These are phyloP conservation scores for Huiozyma sinensis DNA, from an alignment of 805 yeast species.

Conservation along the genomic window DNA sequence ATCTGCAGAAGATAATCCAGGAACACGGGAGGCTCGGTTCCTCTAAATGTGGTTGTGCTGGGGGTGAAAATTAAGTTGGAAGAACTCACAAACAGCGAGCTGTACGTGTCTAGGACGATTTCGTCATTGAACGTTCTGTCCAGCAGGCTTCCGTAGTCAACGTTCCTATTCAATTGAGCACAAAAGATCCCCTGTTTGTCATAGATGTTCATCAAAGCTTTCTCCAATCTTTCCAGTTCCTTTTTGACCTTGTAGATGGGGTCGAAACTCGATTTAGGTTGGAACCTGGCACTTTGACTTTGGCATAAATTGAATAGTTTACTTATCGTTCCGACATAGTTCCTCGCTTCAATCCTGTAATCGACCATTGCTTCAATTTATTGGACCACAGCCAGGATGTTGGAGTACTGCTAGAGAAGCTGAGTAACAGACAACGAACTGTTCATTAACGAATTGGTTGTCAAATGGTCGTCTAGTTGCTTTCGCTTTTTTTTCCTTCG, in stretches of 20 bases:
- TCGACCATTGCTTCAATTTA: too few species aligned
- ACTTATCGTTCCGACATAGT: background rate
- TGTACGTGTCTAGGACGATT: background rate
- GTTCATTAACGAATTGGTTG: too few species aligned
- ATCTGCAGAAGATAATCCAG: constrained; percentile 4
- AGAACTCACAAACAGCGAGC: constrained; percentile 6
- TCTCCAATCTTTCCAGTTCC: background rate
- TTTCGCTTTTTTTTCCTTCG: too few species aligned
- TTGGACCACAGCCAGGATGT: too few species aligned
- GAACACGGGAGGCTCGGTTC: constrained; percentile 8
- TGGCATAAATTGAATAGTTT: constrained; percentile 1
- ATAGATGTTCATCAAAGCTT: background rate
- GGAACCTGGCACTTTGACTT: background rate
- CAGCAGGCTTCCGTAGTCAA: background rate
- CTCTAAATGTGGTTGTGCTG: constrained; percentile 9
- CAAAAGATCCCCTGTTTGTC: background rate
- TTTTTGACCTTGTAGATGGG: constrained; percentile 1
- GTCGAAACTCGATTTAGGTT: constrained; percentile 4
- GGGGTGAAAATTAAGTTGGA: constrained; percentile 8
- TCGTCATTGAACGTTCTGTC: background rate
- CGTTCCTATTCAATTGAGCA: background rate
- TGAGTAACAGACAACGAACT: too few species aligned
- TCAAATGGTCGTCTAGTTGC: too few species aligned
- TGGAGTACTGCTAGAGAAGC: too few species aligned
- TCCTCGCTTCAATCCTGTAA: background rate